phyloP scores from a whole-genome alignment of 305 asterid genomes.

The Striga hermonthica region DNA sequence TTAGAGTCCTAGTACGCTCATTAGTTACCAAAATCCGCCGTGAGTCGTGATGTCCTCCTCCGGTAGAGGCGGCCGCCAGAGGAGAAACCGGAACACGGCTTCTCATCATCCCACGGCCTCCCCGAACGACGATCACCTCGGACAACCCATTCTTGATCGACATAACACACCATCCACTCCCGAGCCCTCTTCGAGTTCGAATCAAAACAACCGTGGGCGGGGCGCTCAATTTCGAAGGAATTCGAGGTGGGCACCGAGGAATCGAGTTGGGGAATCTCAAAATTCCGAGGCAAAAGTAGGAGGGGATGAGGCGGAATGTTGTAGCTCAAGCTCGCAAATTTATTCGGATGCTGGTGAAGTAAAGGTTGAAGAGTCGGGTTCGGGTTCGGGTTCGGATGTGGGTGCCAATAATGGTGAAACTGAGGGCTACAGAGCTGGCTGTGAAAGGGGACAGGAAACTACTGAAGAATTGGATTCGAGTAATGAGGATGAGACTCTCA shows the following conservation, averaged over 20 bases:
- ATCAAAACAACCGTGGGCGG: constrained; percentile 18
- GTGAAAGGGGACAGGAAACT: constrained; percentile 28
- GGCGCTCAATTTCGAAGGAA: constrained; percentile 27
- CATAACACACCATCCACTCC: constrained; percentile 13
- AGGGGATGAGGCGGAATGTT: constrained; percentile 11
- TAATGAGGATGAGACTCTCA: constrained; percentile 36
- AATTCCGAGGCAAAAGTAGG: constrained; percentile 4
- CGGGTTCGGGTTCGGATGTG: constrained; percentile 25
- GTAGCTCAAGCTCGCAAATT: constrained; percentile 20
- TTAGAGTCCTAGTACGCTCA: too few relatives aligned
- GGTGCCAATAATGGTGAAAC: constrained; percentile 26
- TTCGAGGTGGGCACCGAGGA: constrained; percentile 33
- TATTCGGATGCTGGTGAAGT: constrained; percentile 27
- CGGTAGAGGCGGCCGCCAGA: too few relatives aligned
- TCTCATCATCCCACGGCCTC: too few relatives aligned
- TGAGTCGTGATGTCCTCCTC: too few relatives aligned
- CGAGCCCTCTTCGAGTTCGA: background rate
- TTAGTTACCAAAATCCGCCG: too few relatives aligned
- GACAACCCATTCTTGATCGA: constrained; percentile 31
- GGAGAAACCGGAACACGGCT: too few relatives aligned
- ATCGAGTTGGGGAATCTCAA: too few relatives aligned
- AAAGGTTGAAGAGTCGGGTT: constrained; percentile 29
- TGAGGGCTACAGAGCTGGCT: constrained; percentile 17
- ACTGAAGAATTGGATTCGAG: constrained; percentile 25
- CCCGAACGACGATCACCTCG: too few relatives aligned